Conservation (phyloP, 2,329 filamentous ascomycete genomes). For the Pezicula neosporulosa region DNA sequence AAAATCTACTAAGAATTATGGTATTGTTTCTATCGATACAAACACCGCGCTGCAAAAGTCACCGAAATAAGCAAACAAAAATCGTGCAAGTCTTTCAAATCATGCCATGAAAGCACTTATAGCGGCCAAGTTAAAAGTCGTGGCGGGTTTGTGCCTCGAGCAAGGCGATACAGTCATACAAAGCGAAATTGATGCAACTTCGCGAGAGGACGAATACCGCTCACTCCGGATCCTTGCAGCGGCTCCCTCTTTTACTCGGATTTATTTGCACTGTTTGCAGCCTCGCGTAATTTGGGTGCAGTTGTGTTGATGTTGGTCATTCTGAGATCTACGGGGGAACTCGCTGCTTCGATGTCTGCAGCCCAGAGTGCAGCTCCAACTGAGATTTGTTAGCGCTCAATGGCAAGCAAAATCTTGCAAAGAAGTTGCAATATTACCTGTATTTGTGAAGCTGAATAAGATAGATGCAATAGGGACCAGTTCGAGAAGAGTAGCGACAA, state of each 20-base stretch:
- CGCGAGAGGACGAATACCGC: neutral
- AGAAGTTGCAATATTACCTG: constrained; percentile 41
- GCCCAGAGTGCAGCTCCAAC: constrained; percentile 95
- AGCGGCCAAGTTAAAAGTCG: too few relatives aligned
- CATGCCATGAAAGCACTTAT: too few relatives aligned
- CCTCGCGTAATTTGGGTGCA: neutral
- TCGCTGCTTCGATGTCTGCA: constrained; percentile 65
- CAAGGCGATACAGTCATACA: neutral
- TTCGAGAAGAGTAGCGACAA: constrained; percentile 75
- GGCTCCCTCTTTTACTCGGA: neutral
- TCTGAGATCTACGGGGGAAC: neutral
- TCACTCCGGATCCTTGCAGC: neutral
- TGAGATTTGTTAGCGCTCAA: constrained; percentile 23
- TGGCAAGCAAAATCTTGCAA: neutral
- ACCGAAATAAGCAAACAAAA: too few relatives aligned
- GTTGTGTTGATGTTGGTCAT: neutral
- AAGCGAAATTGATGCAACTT: neutral
- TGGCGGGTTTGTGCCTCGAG: neutral
- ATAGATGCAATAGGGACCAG: constrained; percentile 81
- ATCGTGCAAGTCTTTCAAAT: too few relatives aligned
- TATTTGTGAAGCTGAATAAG: constrained; percentile 86
- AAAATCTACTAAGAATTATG: constrained; percentile 7
- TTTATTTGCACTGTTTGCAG: neutral
- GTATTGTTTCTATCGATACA: constrained; percentile 15
- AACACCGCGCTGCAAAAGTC: too few relatives aligned